These are phyloP conservation scores for Didymella glomerata DNA, from an alignment of 2,329 filamentous ascomycete species.

Conservation along the genomic window DNA sequence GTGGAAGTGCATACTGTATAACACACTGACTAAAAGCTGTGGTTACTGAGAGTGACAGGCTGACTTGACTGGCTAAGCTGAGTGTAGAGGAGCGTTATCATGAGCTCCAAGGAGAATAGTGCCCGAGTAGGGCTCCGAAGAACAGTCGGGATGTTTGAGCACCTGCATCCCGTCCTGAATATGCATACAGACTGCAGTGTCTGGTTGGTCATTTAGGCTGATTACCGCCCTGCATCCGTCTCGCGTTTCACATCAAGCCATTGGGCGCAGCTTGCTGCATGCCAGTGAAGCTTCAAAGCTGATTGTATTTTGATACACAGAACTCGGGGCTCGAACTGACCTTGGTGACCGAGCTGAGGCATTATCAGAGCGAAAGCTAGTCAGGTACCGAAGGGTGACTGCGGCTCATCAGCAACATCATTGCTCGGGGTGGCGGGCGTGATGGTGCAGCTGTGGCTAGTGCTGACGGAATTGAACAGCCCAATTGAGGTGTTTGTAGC, in stretches of 20 bases:
- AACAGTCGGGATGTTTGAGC: background rate
- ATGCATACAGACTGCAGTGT: background rate
- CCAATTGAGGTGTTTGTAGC: background rate
- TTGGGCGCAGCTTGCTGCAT: background rate
- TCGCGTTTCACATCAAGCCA: background rate
- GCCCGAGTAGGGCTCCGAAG: background rate
- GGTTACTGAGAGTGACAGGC: background rate
- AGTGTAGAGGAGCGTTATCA: background rate
- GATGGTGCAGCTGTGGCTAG: constrained; percentile 3
- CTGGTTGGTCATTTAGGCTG: background rate
- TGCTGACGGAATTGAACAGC: constrained; percentile 6
- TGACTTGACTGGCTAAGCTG: background rate
- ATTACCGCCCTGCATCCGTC: background rate
- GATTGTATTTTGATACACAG: background rate
- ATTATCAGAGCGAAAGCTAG: background rate
- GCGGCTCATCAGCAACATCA: background rate
- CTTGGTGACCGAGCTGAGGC: background rate
- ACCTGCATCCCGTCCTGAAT: background rate
- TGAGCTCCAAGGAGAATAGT: background rate
- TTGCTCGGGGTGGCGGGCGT: background rate
- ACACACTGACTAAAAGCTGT: background rate
- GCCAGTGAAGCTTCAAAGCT: background rate
- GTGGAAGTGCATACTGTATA: background rate
- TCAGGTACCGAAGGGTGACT: background rate
- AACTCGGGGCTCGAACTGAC: background rate